Evolutionary conservation across 1,284 basidiomycete genomes (phyloP).

Genomic region (Sphagnurus paluster): DNA sequence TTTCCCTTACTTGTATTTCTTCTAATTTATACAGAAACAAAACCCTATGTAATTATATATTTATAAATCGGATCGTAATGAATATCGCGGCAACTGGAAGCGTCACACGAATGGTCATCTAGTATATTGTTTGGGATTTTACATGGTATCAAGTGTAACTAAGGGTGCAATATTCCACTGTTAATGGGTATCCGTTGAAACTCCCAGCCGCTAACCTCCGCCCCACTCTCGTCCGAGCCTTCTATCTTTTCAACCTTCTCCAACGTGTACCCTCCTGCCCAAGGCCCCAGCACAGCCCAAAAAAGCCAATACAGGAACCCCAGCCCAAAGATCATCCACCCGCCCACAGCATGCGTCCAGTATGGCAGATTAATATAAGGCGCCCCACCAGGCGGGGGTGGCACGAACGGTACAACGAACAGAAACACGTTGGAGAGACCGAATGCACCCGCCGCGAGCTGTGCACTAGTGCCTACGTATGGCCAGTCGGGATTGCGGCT

Average conservation of each 20-base stretch:
- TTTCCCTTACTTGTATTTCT: too few species aligned
- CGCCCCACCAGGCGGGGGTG: slow-evolving; percentile 27
- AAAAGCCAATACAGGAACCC: slow-evolving; percentile 35
- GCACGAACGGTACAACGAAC: slow-evolving; percentile 31
- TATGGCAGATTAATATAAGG: slow-evolving; percentile 34
- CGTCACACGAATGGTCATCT: too few species aligned
- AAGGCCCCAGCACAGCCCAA: slow-evolving; percentile 31
- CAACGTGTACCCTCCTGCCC: slow-evolving; percentile 27
- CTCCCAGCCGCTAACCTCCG: too few species aligned
- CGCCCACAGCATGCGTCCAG: slow-evolving; percentile 36
- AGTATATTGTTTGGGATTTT: too few species aligned
- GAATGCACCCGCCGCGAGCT: slow-evolving; percentile 27
- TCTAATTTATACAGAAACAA: too few species aligned
- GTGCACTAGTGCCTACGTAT: slow-evolving; percentile 13
- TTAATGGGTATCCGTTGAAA: too few species aligned
- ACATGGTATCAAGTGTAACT: too few species aligned
- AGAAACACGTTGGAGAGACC: slow-evolving; percentile 35
- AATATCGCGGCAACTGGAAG: too few species aligned
- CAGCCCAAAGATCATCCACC: slow-evolving; percentile 34
- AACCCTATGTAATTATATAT: too few species aligned
- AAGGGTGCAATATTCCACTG: too few species aligned
- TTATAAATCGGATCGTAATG: too few species aligned
- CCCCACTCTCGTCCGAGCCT: too few species aligned
- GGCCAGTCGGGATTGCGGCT: slow-evolving; percentile 26
- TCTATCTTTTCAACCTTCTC: slow-evolving; percentile 3